Base-by-base conservation (phyloP, 2,329 filamentous ascomycete species). In the Emydomyces testavorans region DNA sequence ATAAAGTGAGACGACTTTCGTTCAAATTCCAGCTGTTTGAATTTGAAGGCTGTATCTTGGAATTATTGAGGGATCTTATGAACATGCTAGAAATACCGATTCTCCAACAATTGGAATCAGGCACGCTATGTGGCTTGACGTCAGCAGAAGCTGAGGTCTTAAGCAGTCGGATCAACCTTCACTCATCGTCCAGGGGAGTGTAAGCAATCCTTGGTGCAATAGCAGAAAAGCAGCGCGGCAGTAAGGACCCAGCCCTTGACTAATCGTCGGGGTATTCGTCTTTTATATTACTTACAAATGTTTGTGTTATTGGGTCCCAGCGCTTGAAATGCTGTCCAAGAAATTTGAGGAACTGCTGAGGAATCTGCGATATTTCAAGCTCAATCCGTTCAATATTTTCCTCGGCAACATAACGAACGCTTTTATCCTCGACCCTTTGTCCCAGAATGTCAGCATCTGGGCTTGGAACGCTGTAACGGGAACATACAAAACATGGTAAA, bases 261-360 rank as follows among this genome's bases (percentile, higher is more conserved):
- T 39, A 94, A 65, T 93, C 86, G 60, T 94, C 83, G 0, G 90
- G 90, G 64, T 88, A 95, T 59, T 89, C 80, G 57, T 93, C 85
- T 56, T 68, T 67, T 46, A 85, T 71, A 63, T 95, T 96, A 57
- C 87, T 94, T 26, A 94, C 74, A 67, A 96, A 98, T 3, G 67
- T 72, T 55, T 78, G 78, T 0, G 66, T 72, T 28, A 68, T 69
- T 3, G 63, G 60, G 64, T 95, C 85, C 73, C 88, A 96, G 35
- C 87, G 74, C 65, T 86, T 93, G 65, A 98, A 96, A 64, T 85
- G 86, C 57, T 82, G 83, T 0, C 92, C 92, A 2, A 88, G 86
- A 55, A 85, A 66, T 38, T 72, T 71, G 59, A 86, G 75, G 52
- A 93, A 59, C 1, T 53, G 53, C 13, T 42, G 49, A 1, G 65